A percentile compares a stretch with the other conserved stretches of the same genome.
phyloP scores from a whole-genome alignment of 2,329 filamentous ascomycete genomes.

The Aspergillus sp. region DNA sequence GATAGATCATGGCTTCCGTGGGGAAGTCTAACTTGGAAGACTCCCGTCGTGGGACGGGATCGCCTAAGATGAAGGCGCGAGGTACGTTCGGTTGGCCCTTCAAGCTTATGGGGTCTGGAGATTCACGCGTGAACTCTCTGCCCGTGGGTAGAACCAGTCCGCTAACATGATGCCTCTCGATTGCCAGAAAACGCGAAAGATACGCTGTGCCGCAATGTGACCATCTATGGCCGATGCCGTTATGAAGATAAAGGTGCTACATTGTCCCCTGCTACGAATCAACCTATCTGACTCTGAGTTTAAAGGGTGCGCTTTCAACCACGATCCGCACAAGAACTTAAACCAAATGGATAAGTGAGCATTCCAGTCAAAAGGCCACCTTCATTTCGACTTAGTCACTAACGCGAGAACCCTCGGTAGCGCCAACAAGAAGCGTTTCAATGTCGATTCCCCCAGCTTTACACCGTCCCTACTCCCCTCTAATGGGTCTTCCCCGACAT shows the following conservation, averaged over 20 bases:
- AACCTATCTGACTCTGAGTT: slow-evolving; percentile 21
- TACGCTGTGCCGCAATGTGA: slow-evolving; percentile 86
- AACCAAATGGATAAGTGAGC: slow-evolving; percentile 42
- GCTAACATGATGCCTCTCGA: slow-evolving; percentile 11
- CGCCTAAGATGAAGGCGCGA: slow-evolving; percentile 50
- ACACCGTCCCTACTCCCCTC: slow-evolving; percentile 61
- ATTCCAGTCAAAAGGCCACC: slow-evolving; percentile 7
- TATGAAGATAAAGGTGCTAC: slow-evolving; percentile 76
- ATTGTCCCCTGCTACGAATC: slow-evolving; percentile 4
- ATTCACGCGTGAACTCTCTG: background rate
- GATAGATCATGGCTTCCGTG: slow-evolving; percentile 44
- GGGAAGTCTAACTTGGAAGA: slow-evolving; percentile 47
- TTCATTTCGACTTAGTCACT: slow-evolving; percentile 16
- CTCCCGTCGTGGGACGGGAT: slow-evolving; percentile 45
- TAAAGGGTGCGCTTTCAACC: slow-evolving; percentile 77
- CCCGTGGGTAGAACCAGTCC: background rate
- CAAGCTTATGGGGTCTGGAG: background rate
- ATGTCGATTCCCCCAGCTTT: slow-evolving; percentile 95
- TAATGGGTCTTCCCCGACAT: slow-evolving; percentile 36
- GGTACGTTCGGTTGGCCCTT: slow-evolving; percentile 35
- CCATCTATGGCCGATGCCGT: slow-evolving; percentile 90
- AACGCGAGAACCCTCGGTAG: slow-evolving; percentile 14
- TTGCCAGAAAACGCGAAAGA: slow-evolving; percentile 73
- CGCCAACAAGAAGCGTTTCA: slow-evolving; percentile 68
- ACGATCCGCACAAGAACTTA: slow-evolving; percentile 67